Evolutionary conservation across 1,284 basidiomycete species (phyloP).

Genomic region (Pseudozyma tsukubaensis): DNA sequence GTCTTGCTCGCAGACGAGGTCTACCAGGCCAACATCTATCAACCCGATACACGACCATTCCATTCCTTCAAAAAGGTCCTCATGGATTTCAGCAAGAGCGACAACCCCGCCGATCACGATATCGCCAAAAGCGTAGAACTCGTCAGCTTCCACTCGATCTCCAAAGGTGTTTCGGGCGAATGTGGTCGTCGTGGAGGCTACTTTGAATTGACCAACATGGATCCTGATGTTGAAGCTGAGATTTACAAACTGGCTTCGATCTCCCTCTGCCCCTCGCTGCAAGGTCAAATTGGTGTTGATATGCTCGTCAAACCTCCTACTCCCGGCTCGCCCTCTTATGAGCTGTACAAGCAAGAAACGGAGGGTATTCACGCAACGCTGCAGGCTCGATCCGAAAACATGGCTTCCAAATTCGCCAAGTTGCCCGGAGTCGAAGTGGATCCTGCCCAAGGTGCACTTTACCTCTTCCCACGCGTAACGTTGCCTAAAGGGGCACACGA

Average conservation of each 20-base stretch:
- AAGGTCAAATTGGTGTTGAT: conserved; percentile 67
- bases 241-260: conserved; percentile 67
- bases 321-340: conserved; percentile 57
- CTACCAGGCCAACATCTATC: conserved; percentile 67
- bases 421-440: conserved; percentile 57
- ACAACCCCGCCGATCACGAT: conserved; percentile 39
- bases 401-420: conserved; percentile 57
- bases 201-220: conserved; percentile 66
- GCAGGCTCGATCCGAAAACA: conserved; percentile 49
- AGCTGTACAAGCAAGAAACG: conserved; percentile 56
- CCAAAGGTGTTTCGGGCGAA: conserved; percentile 66
- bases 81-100: conserved; percentile 50
- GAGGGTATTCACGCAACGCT: conserved; percentile 58
- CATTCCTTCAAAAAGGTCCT: conserved; percentile 67
- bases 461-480: conserved; percentile 82
- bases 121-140: conserved; percentile 63
- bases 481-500: conserved; percentile 71
- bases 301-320: conserved; percentile 63
- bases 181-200: conserved; percentile 67
- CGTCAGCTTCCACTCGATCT: conserved; percentile 66
- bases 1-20: conserved; percentile 68
- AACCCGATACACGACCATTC: conserved; percentile 61
- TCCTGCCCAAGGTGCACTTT: conserved; percentile 81
- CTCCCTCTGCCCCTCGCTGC: conserved; percentile 63
- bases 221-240: conserved; percentile 61